Percentiles rank a stretch among this genome's conserved stretches.
These are phyloP conservation scores for Chlorella variabilis DNA, from an alignment of 163 green algal species.

Conservation along the genomic window DNA sequence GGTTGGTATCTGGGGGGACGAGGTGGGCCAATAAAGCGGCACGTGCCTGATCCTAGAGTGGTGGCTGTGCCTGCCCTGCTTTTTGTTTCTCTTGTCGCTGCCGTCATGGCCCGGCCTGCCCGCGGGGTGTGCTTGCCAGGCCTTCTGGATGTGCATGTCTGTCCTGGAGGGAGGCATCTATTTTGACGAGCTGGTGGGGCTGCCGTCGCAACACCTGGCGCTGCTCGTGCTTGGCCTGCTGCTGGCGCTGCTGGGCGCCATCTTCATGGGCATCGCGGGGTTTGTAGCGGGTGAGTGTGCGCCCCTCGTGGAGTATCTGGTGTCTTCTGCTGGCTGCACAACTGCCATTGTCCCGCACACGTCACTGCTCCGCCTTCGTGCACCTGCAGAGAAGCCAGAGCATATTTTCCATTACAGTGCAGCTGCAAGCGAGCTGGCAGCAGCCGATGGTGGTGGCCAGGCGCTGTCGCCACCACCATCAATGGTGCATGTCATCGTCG, in stretches of 20 bases:
- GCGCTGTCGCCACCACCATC: neutral
- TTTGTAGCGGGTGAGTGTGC: slow-evolving; percentile 22
- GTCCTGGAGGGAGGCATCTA: slow-evolving; percentile 64
- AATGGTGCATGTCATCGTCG: slow-evolving; percentile 8
- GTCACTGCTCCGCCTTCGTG: no score
- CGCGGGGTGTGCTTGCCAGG: slow-evolving; percentile 32
- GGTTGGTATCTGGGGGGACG: slow-evolving; percentile 8
- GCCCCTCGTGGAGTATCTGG: no score
- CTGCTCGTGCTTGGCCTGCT: slow-evolving; percentile 42
- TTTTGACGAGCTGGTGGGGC: slow-evolving; percentile 58
- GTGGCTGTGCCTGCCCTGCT: no score
- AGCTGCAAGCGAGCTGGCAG: slow-evolving; percentile 10
- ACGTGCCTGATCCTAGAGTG: neutral
- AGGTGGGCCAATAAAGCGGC: neutral
- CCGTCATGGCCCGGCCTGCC: neutral
- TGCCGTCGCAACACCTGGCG: slow-evolving; percentile 19
- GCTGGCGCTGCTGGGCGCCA: slow-evolving; percentile 47
- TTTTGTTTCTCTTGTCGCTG: neutral
- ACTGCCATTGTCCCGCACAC: no score
- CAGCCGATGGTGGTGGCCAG: neutral
- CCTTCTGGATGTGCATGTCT: slow-evolving; percentile 63
- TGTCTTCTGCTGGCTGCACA: neutral
- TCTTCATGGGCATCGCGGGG: slow-evolving; percentile 46
- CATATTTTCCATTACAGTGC: slow-evolving; percentile 25
- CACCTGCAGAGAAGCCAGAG: slow-evolving; percentile 35